These are phyloP conservation scores for Croton setiger DNA, from an alignment of 441 rosid species.

Conservation along the genomic window DNA sequence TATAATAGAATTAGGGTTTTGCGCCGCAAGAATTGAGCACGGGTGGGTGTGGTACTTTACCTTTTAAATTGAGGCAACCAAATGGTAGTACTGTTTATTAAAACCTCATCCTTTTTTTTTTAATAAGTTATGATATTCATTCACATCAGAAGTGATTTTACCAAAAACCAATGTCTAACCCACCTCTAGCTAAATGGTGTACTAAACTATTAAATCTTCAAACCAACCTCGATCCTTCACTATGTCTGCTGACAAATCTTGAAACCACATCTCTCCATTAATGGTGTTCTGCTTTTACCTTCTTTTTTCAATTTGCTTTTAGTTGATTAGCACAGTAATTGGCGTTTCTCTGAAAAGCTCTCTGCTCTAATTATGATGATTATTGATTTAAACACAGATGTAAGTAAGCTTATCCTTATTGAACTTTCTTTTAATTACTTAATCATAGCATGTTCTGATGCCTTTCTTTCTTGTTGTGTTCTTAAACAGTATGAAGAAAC, in stretches of 20 bases:
- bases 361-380: not conserved
- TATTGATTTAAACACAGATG: constrained; percentile 24
- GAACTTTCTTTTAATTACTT: not conserved
- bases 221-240: too few relatives aligned
- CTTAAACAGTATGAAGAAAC: constrained; percentile 19
- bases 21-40: constrained; percentile 18
- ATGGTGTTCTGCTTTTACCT: too few relatives aligned
- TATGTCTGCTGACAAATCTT: too few relatives aligned
- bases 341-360: not conserved
- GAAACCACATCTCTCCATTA: too few relatives aligned
- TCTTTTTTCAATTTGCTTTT: not conserved
- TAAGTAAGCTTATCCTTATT: constrained; percentile 11
- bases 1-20: constrained; percentile 23
- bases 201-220: too few relatives aligned
- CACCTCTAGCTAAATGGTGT: too few relatives aligned
- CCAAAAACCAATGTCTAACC: too few relatives aligned
- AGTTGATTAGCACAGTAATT: not conserved
- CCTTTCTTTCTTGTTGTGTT: not conserved
- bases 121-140: too few relatives aligned
- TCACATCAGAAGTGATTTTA: too few relatives aligned
- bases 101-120: not conserved
- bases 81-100: not conserved
- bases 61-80: not conserved
- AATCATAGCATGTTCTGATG: not conserved
- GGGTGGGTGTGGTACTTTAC: not conserved